These are phyloP conservation scores for Pseudogymnoascus sp. DNA, from an alignment of 2,329 filamentous ascomycete species.

Conservation along the genomic window DNA sequence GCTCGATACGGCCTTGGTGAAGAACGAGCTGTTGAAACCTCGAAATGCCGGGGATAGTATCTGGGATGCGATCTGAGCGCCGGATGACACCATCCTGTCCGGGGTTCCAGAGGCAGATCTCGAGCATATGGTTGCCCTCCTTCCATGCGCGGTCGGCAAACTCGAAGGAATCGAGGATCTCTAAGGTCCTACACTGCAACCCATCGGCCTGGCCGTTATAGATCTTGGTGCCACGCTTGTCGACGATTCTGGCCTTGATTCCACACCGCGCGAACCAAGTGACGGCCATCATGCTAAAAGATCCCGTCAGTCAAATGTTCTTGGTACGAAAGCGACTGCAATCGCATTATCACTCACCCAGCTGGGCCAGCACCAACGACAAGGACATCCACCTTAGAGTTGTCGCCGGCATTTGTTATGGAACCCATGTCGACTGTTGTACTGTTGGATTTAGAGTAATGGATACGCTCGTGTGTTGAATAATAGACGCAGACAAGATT, in stretches of 20 bases:
- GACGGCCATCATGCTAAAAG: conserved; percentile 38
- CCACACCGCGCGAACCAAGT: conserved; percentile 44
- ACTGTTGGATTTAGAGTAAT: not conserved
- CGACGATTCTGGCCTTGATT: conserved; percentile 43
- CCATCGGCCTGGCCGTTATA: conserved; percentile 41
- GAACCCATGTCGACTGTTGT: not conserved
- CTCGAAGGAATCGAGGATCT: conserved; percentile 69
- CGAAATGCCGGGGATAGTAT: conserved; percentile 55
- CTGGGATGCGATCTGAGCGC: conserved; percentile 54
- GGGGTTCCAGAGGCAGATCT: conserved; percentile 58
- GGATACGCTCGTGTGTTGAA: not conserved
- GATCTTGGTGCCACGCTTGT: conserved; percentile 34
- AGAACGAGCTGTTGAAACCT: conserved; percentile 61
- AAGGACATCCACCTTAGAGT: conserved; percentile 38
- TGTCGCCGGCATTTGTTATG: not conserved
- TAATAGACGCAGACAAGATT: not conserved
- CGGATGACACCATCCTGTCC: conserved; percentile 49
- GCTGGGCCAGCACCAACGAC: conserved; percentile 46
- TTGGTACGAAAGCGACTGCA: not conserved
- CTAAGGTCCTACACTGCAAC: conserved; percentile 59
- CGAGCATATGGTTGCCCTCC: conserved; percentile 63
- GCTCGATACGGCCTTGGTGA: conserved; percentile 65
- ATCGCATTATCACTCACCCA: conserved; percentile 22
- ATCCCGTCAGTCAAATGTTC: not conserved
- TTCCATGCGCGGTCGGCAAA: conserved; percentile 59